Base-by-base conservation (phyloP, 768 basidiomycete species). In the Leucosporidium scottii region DNA sequence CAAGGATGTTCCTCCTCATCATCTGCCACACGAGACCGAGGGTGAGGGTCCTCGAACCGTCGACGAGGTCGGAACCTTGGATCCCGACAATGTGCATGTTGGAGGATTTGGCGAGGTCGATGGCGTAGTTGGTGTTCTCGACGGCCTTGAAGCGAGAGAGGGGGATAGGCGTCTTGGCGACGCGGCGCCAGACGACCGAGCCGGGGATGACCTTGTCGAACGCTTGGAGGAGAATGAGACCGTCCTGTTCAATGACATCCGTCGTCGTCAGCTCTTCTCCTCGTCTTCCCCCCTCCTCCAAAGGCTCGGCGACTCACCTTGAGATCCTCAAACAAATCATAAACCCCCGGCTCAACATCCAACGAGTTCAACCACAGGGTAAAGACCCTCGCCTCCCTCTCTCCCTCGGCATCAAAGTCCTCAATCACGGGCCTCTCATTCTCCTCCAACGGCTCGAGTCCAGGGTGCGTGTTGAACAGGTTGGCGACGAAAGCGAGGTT, bases 401-500 rank as follows among this genome's bases (percentile, higher is more conserved):
- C 96, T 68, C 96, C 96, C 78, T 99, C 96, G 0, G 94, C 96
- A 70, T 99, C 96, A 74, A 99, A 99, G 80, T 98, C 96, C 75
- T 97, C 94, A 47, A 99, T 84, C 73, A 90, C 89, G 69, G 94
- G 92, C 7, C 89, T 89, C 77, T 97, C 93, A 76, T 91, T 85
- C 75, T 93, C 92, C 76, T 94, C 93, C 55, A 98, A 84, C 2
- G 94, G 94, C 69, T 76, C 96, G 39, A 98, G 86, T 0, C 94
- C 91, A 0, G 94, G 96, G 79, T 89, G 87, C 2, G 91, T 98
- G 82, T 99, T 99, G 85, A 99, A 99, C 62, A 99, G 84, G 79
- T 98, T 94, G 50, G 96, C 96, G 67, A 97, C 94, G 77, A 98
- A 99, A 20, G 92, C 92, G 64, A 99, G 88, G 79, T 99, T 99